Evolutionary conservation across 1,284 basidiomycete species (phyloP).

Genomic region (Irpex sp.): DNA sequence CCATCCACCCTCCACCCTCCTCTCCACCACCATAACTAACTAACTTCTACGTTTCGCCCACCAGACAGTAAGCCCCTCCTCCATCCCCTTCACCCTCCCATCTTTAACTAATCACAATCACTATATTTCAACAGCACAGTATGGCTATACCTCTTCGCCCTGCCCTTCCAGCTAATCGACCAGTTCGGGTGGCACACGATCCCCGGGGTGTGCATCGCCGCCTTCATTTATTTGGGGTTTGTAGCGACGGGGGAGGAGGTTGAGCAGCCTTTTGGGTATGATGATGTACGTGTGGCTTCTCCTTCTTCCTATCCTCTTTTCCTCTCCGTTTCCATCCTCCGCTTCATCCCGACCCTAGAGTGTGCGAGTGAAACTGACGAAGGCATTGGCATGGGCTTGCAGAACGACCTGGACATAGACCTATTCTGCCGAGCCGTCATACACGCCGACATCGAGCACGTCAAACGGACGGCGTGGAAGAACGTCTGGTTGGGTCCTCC

Average conservation of each 20-base stretch:
- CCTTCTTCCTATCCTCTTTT: background rate
- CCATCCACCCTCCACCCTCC: too few species aligned
- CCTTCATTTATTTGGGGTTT: slow-evolving; percentile 65
- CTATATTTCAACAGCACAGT: too few species aligned
- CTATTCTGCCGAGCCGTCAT: slow-evolving; percentile 51
- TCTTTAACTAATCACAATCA: too few species aligned
- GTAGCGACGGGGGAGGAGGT: slow-evolving; percentile 62
- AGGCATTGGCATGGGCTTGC: too few species aligned
- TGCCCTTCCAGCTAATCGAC: slow-evolving; percentile 60
- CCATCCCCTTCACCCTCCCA: too few species aligned
- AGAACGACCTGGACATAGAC: slow-evolving; percentile 62
- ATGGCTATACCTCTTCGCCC: slow-evolving; percentile 63
- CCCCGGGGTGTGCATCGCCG: slow-evolving; percentile 51
- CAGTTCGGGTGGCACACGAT: slow-evolving; percentile 56
- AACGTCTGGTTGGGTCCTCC: slow-evolving; percentile 37
- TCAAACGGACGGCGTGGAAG: slow-evolving; percentile 40
- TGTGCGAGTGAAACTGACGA: too few species aligned
- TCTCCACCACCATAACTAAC: too few species aligned
- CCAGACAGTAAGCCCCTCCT: slow-evolving; percentile 6
- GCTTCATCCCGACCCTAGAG: too few species aligned
- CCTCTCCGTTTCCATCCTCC: background rate
- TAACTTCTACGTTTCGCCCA: background rate
- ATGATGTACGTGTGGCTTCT: slow-evolving; percentile 10
- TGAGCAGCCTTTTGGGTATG: slow-evolving; percentile 60
- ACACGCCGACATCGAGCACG: slow-evolving; percentile 43